phyloP scores from a whole-genome alignment of 208 protist species.

The Leishmania turanica region DNA sequence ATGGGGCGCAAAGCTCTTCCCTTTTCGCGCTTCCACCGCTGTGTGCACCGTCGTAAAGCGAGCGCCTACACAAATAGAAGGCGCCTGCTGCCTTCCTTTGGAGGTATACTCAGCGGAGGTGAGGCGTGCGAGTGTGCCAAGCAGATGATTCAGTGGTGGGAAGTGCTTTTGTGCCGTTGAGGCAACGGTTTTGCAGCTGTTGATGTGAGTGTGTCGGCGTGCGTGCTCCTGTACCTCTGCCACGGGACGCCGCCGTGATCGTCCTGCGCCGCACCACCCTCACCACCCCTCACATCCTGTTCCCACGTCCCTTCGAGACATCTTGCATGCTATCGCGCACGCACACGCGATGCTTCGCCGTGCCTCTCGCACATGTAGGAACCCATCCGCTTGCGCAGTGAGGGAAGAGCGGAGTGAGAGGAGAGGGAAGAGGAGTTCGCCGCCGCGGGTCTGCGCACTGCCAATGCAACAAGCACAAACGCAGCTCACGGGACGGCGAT shows the following conservation, averaged over 20 bases:
- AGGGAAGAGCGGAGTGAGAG: not conserved
- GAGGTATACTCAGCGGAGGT: not conserved
- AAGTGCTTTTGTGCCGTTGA: not conserved
- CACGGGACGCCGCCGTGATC: not conserved
- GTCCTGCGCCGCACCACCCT: not conserved
- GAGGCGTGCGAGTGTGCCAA: not conserved
- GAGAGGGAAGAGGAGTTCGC: not conserved
- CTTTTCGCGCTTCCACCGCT: not conserved
- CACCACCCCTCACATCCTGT: not conserved
- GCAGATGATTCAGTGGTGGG: not conserved
- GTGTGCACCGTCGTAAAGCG: not conserved
- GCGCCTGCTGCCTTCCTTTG: not conserved
- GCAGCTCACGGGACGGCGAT: slow-evolving; percentile 29
- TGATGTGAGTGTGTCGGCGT: not conserved
- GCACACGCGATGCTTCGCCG: not conserved
- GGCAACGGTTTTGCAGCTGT: not conserved
- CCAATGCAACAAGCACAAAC: not conserved
- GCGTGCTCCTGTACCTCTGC: not conserved
- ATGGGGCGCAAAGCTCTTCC: not conserved
- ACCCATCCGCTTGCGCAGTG: not conserved
- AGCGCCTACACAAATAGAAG: not conserved
- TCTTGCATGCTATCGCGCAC: not conserved
- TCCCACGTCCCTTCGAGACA: not conserved
- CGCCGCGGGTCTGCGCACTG: not conserved
- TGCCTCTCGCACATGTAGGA: not conserved